Evolutionary conservation across 2,329 filamentous ascomycete genomes (phyloP), one percentile per base, ranked within the genome.

Genomic region (Erysiphe neolycopersici): DNA sequence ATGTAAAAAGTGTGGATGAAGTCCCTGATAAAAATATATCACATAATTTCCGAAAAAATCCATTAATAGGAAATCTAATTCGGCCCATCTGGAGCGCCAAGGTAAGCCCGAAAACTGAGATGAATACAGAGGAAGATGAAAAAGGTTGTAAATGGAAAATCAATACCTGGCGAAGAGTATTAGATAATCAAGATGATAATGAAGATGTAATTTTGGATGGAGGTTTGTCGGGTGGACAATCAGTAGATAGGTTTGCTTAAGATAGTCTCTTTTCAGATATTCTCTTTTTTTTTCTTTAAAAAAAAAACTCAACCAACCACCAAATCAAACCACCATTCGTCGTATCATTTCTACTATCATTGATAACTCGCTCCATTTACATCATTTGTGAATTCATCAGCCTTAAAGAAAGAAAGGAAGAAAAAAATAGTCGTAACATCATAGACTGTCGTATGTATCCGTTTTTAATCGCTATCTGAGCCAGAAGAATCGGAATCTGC

Each of bases 151-250:
- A 49, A 38, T 35, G 41, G 1, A 56, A 50, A 46, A 54, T 52
- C 43, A 53, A 56, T 43, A 55, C 51, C 1, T 63, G 61, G 61
- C 53, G 60, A 18, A 54, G 60, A 35, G 61, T 63, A 0, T 60
- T 62, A 43, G 60, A 62, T 51, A 56, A 59, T 45, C 51, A 58
- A 43, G 57, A 58, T 18, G 60, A 62, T 50, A 62, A 62, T 47
- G 61, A 62, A 43, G 53, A 51, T 3, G 46, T 60, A 10, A 62
- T 62, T 42, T 45, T 62, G 5, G 56, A 62, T 49, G 61, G 61
- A 5, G 59, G 59, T 9, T 51, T 51, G 6, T 56, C 49, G 47
- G 56, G 56, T 37, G 50, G 38, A 19, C 12, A 31, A 11, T 11
- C 38, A 6, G 41, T 31, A 4, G 49, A 52, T 45, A 48, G 47